Base-by-base conservation (phyloP, 345 rosid species). In the Brassica rapa region DNA sequence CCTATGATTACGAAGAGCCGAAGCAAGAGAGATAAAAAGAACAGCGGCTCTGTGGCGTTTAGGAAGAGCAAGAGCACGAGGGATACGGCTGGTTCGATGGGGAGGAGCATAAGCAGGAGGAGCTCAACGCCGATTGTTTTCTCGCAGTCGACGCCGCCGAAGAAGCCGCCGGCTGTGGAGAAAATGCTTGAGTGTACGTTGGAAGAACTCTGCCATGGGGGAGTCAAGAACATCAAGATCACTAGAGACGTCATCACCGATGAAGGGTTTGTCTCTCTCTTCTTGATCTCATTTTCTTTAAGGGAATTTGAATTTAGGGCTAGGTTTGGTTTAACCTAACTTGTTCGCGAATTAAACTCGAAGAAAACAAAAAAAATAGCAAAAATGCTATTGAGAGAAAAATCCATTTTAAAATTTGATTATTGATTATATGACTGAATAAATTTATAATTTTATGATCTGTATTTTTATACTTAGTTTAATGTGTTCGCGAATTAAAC, bases 131-230 rank as follows among this genome's bases (percentile, higher is more conserved):
- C 89, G 1, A 92, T 92, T 2, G 69, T 94, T 19, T 94, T 85
- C 74, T 94, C 98, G 0, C 96, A 88, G 61, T 84, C 95, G 1
- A 84, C 85, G 0, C 87, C 88, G 1, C 64, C 86, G 64, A 85
- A 83, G 29, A 92, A 87, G 49, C 97, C 97, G 0, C 82, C 83
- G 0, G 87, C 93, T 0, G 73, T 83, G 0, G 93, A 90, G 78
- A 87, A 78, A 81, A 84, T 75, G 71, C 93, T 94, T 1, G 87
- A 88, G 32, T 94, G 98, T 88, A 88, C 93, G 1, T 84, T 94
- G 14, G 98, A 91, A 83, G 97, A 92, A 71, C 86, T 94, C 65
- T 84, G 85, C 77, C 75, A 62, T 46, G 98, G 97, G 6, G 86
- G 90, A 15, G 71, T 85, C 46, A 92, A 90, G 82, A 83, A 84